A percentile compares a stretch with the other conserved stretches of the same genome.
These are phyloP conservation scores for Saccharomycopsis schoenii DNA, from an alignment of 805 yeast genomes.

Conservation along the genomic window DNA sequence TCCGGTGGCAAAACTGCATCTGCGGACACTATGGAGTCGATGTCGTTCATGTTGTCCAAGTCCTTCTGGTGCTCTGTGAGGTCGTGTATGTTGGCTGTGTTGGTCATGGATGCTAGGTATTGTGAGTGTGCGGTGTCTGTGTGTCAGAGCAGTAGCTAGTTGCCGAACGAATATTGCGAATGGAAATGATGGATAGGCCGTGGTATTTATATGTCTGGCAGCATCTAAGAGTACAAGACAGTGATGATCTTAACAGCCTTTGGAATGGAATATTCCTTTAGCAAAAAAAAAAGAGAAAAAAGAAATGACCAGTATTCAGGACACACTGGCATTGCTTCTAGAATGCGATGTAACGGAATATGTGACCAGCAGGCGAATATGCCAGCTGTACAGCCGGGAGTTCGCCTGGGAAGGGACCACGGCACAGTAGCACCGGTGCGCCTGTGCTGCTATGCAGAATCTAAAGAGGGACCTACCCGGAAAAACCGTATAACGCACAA, in stretches of 20 bases:
- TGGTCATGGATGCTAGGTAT: not conserved
- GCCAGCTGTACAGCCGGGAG: not conserved
- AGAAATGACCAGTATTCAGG: not conserved
- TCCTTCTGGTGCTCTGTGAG: not conserved
- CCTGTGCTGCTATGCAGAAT: too few species aligned
- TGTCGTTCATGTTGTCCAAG: constrained; percentile 1
- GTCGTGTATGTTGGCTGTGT: not conserved
- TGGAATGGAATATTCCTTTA: not conserved
- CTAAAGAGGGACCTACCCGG: too few species aligned
- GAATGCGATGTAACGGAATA: not conserved
- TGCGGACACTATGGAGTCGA: not conserved
- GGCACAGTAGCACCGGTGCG: too few species aligned
- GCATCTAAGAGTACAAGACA: too few species aligned
- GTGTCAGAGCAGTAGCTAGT: not conserved
- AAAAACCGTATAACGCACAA: too few species aligned
- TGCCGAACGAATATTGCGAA: not conserved
- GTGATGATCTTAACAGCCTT: not conserved
- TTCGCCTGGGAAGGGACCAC: not conserved
- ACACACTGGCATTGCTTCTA: not conserved
- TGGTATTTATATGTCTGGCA: not conserved
- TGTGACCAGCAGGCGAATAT: not conserved
- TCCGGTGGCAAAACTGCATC: not conserved
- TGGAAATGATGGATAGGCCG: not conserved
- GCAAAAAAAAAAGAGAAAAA: not conserved
- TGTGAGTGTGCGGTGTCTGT: not conserved